Base-by-base conservation (phyloP, 1,284 basidiomycete species). In the Sanghuangporus weigelae region DNA sequence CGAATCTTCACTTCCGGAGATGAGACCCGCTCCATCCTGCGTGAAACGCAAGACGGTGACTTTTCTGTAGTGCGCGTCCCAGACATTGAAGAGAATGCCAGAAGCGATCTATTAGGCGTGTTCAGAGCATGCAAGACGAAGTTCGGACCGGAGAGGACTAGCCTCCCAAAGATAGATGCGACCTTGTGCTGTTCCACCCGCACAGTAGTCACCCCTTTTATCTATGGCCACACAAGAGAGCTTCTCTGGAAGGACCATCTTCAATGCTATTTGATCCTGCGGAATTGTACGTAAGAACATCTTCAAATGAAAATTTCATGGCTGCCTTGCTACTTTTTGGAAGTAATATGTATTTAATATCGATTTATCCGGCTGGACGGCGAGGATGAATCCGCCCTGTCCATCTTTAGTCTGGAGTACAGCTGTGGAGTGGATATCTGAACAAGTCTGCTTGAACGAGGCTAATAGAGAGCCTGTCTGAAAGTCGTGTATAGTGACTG, bases 151-250 rank as follows among this genome's bases (percentile, higher is more conserved):
- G 62, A 51, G 59, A 31, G 19, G 56, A 79, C 86, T 70, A 68
- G 87, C 94, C 90, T 97, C 95, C 96, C 96, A 99, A 1, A 99
- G 76, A 72, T 95, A 96, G 70, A 98, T 84, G 59, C 95, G 86
- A 35, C 96, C 96, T 71, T 92, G 90, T 1, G 83, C 76, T 0
- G 93, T 95, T 23, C 95, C 96, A 12, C 90, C 95, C 0, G 93
- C 95, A 68, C 92, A 92, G 69, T 89, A 92, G 21, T 80, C 76
- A 2, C 93, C 94, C 57, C 78, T 79, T 3, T 81, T 81, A 71
- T 95, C 93, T 5, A 92, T 73, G 2, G 90, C 81, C 48, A 98
- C 81, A 69, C 91, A 93, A 11, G 86, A 82, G 57, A 98, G 77
- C 71, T 91, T 93, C 73, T 98, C 95, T 0, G 96, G 94, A 0